Conservation (phyloP, 768 basidiomycete species). For the Suillus spraguei region DNA sequence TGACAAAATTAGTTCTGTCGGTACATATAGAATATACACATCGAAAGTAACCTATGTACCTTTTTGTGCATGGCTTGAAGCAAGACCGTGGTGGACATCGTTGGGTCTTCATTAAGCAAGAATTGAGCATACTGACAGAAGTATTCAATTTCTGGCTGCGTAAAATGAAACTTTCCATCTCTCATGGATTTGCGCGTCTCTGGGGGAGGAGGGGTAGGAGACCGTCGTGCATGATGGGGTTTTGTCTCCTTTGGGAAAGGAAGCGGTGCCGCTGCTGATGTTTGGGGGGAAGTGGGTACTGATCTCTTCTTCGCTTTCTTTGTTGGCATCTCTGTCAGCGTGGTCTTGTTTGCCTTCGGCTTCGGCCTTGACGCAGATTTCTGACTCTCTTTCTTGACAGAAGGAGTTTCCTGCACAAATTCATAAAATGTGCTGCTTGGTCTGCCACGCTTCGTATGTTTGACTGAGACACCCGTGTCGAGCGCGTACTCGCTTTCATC, state of each 20-base stretch:
- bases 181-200: slow-evolving; percentile 29
- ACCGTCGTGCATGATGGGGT: slow-evolving; percentile 20
- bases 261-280: neutral
- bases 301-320: slow-evolving; percentile 16
- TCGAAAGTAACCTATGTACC: slow-evolving; percentile 33
- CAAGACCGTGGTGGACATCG: slow-evolving; percentile 41
- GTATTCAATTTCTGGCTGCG: slow-evolving; percentile 54
- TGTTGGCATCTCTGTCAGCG: slow-evolving; percentile 9
- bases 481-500: slow-evolving; percentile 48
- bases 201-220: slow-evolving; percentile 51
- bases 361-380: slow-evolving; percentile 6
- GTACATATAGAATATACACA: neutral
- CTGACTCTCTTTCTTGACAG: slow-evolving; percentile 9
- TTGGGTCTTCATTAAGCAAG: slow-evolving; percentile 50
- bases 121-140: slow-evolving; percentile 44
- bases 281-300: neutral
- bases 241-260: slow-evolving; percentile 11
- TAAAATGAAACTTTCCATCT: slow-evolving; percentile 45
- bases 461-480: slow-evolving; percentile 29
- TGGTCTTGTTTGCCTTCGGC: slow-evolving; percentile 13
- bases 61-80: slow-evolving; percentile 44
- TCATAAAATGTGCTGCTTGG: slow-evolving; percentile 17
- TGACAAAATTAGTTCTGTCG: slow-evolving; percentile 9
- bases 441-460: slow-evolving; percentile 28
- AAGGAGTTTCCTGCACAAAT: slow-evolving; percentile 16